Percentiles rank a stretch among this genome's conserved stretches.
Evolutionary conservation across 2,329 filamentous ascomycete genomes (phyloP).

Genomic region (Ampelomyces quisqualis): DNA sequence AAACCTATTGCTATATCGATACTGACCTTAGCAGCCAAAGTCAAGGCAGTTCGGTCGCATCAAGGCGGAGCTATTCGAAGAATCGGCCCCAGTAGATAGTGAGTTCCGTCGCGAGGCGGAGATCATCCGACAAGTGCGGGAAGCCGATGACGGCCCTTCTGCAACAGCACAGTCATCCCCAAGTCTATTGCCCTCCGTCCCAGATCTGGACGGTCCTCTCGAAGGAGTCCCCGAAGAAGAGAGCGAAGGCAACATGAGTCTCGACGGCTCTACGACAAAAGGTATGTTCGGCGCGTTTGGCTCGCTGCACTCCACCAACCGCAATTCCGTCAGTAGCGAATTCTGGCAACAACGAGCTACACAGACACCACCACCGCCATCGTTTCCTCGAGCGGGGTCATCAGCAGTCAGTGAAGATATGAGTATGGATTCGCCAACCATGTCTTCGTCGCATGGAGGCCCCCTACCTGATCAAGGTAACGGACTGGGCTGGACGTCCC

Average conservation of each 20-base stretch:
- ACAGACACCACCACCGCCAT: conserved; percentile 57
- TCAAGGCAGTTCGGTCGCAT: conserved; percentile 95
- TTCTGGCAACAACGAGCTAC: conserved; percentile 74
- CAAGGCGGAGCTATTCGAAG: conserved; percentile 83
- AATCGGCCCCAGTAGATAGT: conserved; percentile 81
- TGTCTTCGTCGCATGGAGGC: conserved; percentile 27
- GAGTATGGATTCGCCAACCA: conserved; percentile 67
- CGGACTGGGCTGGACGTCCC: conserved; percentile 30
- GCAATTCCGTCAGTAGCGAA: conserved; percentile 68
- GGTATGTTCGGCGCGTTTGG: conserved; percentile 66
- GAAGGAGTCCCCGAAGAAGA: conserved; percentile 70
- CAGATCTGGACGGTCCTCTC: conserved; percentile 58
- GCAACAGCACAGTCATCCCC: conserved; percentile 69
- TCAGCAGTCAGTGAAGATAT: conserved; percentile 65
- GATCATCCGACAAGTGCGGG: conserved; percentile 90
- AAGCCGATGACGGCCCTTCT: conserved; percentile 70
- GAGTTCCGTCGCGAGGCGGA: conserved; percentile 91
- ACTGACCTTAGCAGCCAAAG: conserved; percentile 67
- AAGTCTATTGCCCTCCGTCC: conserved; percentile 58
- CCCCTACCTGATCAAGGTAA: conserved; percentile 22
- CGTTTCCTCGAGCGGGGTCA: conserved; percentile 58
- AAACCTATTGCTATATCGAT: not conserved
- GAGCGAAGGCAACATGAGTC: conserved; percentile 59
- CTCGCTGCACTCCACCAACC: conserved; percentile 70
- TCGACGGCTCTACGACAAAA: conserved; percentile 43